Percentiles rank a stretch among this genome's conserved stretches.
Conservation (phyloP, 2,329 filamentous ascomycete species). For the Alternaria sp. region DNA sequence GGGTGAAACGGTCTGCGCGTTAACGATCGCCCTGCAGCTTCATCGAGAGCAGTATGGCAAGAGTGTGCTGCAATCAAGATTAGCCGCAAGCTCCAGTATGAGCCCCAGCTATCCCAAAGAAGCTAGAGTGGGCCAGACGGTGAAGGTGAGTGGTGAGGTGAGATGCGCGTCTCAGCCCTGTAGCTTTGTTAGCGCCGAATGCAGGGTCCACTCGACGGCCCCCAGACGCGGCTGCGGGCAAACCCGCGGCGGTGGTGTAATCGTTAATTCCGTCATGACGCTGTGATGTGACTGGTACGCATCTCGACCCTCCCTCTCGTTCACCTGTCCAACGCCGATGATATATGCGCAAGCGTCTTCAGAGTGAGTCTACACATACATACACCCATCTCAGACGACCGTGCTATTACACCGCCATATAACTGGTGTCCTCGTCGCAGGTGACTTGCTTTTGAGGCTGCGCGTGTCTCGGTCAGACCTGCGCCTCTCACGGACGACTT, state of each 20-base stretch:
- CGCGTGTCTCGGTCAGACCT: slow-evolving; percentile 20
- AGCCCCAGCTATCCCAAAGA: background rate
- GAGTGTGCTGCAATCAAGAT: background rate
- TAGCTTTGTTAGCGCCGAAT: slow-evolving; percentile 13
- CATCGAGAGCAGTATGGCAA: background rate
- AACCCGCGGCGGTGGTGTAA: slow-evolving; percentile 12
- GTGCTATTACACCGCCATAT: background rate
- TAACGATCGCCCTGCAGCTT: background rate
- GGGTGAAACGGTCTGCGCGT: background rate
- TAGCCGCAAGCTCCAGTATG: background rate
- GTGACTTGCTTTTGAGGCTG: slow-evolving; percentile 12
- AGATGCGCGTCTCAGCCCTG: slow-evolving; percentile 16
- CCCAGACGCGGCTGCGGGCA: slow-evolving; percentile 15
- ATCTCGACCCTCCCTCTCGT: background rate
- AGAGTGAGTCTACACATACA: background rate
- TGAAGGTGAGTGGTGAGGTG: slow-evolving; percentile 15
- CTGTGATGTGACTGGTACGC: slow-evolving; percentile 10
- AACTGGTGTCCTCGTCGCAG: slow-evolving; percentile 2
- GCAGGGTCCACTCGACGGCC: slow-evolving; percentile 22
- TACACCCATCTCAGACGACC: background rate
- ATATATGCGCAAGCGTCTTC: background rate
- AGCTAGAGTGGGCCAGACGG: slow-evolving; percentile 5
- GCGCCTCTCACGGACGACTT: slow-evolving; percentile 31
- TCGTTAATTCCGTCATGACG: slow-evolving; percentile 28
- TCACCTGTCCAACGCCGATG: background rate